Percentiles rank a stretch among this genome's conserved stretches.
Conservation (phyloP, 2,329 filamentous ascomycete genomes). For the Monilinia fructicola region DNA sequence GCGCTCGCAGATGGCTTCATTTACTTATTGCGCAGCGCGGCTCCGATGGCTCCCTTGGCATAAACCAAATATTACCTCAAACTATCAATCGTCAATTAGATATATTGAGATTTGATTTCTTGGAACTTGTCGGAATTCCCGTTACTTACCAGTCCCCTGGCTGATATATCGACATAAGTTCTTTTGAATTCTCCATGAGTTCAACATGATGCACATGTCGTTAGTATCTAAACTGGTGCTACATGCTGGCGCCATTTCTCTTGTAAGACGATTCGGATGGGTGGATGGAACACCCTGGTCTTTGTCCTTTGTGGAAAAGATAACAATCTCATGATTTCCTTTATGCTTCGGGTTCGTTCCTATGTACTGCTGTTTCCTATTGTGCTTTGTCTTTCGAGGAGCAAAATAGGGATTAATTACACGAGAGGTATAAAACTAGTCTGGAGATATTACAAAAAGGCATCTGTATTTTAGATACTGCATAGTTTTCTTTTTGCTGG, state of each 20-base stretch:
- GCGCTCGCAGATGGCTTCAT: constrained; percentile 13
- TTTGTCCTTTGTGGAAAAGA: not conserved
- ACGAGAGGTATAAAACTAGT: not conserved
- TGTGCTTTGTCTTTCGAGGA: not conserved
- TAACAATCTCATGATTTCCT: not conserved
- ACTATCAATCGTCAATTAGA: constrained; percentile 5
- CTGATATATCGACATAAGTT: not conserved
- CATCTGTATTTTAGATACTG: not conserved
- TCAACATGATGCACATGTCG: not conserved
- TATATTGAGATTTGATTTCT: not conserved
- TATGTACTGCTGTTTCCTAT: not conserved
- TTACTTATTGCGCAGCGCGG: not conserved
- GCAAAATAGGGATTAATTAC: not conserved
- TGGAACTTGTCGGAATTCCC: constrained; percentile 1
- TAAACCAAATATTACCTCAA: constrained; percentile 15
- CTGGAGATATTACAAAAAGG: not conserved
- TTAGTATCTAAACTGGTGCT: too few species aligned
- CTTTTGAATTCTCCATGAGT: not conserved
- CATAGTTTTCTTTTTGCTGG: not conserved
- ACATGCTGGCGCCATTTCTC: not conserved
- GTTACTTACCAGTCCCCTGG: constrained; percentile 10
- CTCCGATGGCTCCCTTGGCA: constrained; percentile 9
- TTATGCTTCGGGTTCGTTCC: not conserved
- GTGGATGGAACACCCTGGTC: not conserved
- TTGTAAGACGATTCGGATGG: not conserved